Percentiles rank a stretch among this genome's conserved stretches.
These are phyloP conservation scores for Microbotryomycetes sp. DNA, from an alignment of 1,284 basidiomycete genomes.

Conservation along the genomic window DNA sequence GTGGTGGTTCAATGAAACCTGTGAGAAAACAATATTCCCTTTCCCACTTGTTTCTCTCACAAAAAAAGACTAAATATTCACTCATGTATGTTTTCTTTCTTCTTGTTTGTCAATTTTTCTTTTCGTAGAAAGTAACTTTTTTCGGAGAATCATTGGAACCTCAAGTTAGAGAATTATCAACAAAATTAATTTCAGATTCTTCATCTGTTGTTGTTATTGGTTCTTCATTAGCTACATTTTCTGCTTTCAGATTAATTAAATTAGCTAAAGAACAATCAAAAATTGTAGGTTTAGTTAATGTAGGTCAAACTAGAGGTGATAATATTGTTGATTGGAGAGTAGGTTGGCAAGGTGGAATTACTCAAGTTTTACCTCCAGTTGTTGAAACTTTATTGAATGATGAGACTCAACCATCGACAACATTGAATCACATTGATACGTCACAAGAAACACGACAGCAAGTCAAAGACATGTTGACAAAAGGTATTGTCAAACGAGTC, in stretches of 20 bases:
- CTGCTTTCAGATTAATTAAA: constrained; percentile 78
- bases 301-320: constrained; percentile 80
- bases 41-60: background rate
- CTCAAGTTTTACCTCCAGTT: constrained; percentile 40
- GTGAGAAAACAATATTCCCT: constrained; percentile 4
- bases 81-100: background rate
- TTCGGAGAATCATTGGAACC: constrained; percentile 35
- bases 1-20: constrained; percentile 29
- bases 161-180: constrained; percentile 19
- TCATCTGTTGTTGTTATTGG: constrained; percentile 72
- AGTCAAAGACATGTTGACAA: constrained; percentile 51
- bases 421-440: constrained; percentile 37
- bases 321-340: constrained; percentile 45
- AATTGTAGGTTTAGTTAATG: constrained; percentile 70
- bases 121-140: constrained; percentile 21
- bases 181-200: constrained; percentile 49
- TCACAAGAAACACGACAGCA: constrained; percentile 42
- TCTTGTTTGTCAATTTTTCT: background rate
- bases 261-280: constrained; percentile 67
- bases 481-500: constrained; percentile 49
- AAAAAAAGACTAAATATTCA: background rate
- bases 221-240: constrained; percentile 85
- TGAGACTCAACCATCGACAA: constrained; percentile 34
- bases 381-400: constrained; percentile 69
- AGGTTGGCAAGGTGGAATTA: constrained; percentile 28